phyloP scores from a whole-genome alignment of 805 yeast genomes.

The Ogataea corticis region DNA sequence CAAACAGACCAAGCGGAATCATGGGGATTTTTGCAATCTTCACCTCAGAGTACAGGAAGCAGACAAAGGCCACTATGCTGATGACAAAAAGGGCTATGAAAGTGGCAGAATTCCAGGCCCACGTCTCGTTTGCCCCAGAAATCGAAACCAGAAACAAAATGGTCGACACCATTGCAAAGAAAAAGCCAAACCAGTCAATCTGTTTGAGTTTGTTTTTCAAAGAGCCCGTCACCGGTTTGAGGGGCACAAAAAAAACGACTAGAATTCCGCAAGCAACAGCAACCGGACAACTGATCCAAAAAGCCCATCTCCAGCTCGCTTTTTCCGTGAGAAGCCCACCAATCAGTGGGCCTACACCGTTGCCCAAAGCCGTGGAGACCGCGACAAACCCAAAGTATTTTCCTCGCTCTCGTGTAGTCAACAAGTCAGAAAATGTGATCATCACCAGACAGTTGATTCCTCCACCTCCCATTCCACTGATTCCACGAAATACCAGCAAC shows the following conservation, averaged over 20 bases:
- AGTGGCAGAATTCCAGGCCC: conserved; percentile 45
- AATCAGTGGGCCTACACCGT: conserved; percentile 55
- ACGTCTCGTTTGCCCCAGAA: conserved; percentile 59
- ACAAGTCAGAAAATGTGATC: conserved; percentile 55
- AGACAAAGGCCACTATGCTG: conserved; percentile 39
- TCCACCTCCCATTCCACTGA: conserved; percentile 57
- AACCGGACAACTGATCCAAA: conserved; percentile 47
- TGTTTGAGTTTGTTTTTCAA: conserved; percentile 38
- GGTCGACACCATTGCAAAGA: conserved; percentile 40
- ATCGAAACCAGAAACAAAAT: conserved; percentile 54
- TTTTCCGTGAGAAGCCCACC: conserved; percentile 50
- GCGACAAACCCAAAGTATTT: conserved; percentile 58
- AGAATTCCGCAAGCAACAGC: conserved; percentile 15
- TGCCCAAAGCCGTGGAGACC: conserved; percentile 48
- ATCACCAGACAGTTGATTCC: conserved; percentile 50
- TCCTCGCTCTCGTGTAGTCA: conserved; percentile 52
- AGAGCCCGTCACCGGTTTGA: conserved; percentile 36
- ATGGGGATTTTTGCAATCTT: conserved; percentile 46
- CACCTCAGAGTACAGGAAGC: conserved; percentile 47
- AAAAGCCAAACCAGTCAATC: conserved; percentile 43
- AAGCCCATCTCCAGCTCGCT: conserved; percentile 54
- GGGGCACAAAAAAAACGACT: conserved; percentile 30
- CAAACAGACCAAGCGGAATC: conserved; percentile 47
- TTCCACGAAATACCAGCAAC: conserved; percentile 50
- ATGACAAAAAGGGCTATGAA: conserved; percentile 35